Base-by-base conservation (phyloP, 805 yeast genomes). In the Spathaspora gorwiae region DNA sequence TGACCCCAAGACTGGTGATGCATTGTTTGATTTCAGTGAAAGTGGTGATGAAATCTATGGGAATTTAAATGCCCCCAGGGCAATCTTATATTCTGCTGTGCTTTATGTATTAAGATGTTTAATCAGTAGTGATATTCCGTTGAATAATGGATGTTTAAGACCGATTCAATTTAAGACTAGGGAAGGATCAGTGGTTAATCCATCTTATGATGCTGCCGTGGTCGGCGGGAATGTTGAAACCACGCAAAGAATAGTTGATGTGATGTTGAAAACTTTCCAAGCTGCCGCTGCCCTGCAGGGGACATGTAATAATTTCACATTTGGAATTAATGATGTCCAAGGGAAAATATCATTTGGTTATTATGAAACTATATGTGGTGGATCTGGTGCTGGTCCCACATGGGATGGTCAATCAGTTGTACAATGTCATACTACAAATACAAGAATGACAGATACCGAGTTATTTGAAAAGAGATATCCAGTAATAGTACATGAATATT, bases 221-320 rank as follows among this genome's bases (percentile, higher is more conserved):
- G 97, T 92, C 14, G 76, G 75, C 2, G 97, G 97, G 7, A 92
- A 92, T 62, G 98, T 92, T 7, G 85, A 90, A 66, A 92, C 98
- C 1, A 85, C 97, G 1, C 98, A 94, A 64, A 76, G 97, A 54
- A 81, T 94, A 39, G 90, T 96, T 0, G 97, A 90, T 64, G 92
- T 87, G 2, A 79, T 94, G 35, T 72, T 92, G 57, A 84, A 83
- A 55, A 94, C 98, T 0, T 90, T 94, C 61, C 75, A 79, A 49
- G 89, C 90, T 5, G 86, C 89, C 70, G 97, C 97, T 2, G 97
- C 90, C 52, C 90, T 97, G 1, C 98, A 92, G 66, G 97, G 97
- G 37, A 90, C 94, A 48, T 88, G 96, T 63, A 92, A 94, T 65
- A 94, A 92, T 65, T 80, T 92, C 54, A 90, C 97, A 0, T 92